Base-by-base conservation (phyloP, 2,329 filamentous ascomycete genomes). In the Diaporthe sp. region DNA sequence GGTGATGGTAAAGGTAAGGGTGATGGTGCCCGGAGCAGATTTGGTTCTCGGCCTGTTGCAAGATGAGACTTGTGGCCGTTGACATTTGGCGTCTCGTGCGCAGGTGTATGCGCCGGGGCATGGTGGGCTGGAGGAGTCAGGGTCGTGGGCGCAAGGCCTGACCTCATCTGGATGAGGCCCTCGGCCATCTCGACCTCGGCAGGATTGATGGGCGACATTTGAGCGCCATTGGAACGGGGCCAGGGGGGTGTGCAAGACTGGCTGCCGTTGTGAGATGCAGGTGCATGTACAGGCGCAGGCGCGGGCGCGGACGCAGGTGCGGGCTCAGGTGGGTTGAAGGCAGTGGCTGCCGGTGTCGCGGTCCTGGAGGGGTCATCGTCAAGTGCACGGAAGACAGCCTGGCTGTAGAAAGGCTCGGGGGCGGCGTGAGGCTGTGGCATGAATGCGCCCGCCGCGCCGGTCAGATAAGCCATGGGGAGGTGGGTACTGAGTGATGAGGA, bases 91-190 rank as follows among this genome's bases (percentile, higher is more conserved):
- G 53, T 58, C 72, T 61, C 61, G 42, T 42, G 42, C 19, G 39
- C 58, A 15, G 61, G 74, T 13, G 53, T n/a, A 6, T 55, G 74
- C 28, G 62, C 25, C 9, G 62, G 74, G 9, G 73, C 61, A 22
- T 73, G 75, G 37, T 60, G 72, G 13, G 53, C 44, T 49, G 70
- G 72, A 72, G 75, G 44, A 49, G 71, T 74, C 49, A 73, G 68
- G 62, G 53, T 75, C 34, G 70, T 65, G 15, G 75, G 68, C 73
- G 55, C 73, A 57, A 72, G 68, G 39, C 75, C 74, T 51, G 75
- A 70, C 25, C 75, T 72, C 75, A 76, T 73, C 72, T 71, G 74
- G 34, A 75, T 73, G 73, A 76, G 75, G 25, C 73, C 71, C 34
- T 76, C 44, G 57, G 73, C 73, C 60, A 72, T 55, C 46, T 76